Base-by-base conservation (phyloP, 345 rosid species). In the Cardamine occulta region DNA sequence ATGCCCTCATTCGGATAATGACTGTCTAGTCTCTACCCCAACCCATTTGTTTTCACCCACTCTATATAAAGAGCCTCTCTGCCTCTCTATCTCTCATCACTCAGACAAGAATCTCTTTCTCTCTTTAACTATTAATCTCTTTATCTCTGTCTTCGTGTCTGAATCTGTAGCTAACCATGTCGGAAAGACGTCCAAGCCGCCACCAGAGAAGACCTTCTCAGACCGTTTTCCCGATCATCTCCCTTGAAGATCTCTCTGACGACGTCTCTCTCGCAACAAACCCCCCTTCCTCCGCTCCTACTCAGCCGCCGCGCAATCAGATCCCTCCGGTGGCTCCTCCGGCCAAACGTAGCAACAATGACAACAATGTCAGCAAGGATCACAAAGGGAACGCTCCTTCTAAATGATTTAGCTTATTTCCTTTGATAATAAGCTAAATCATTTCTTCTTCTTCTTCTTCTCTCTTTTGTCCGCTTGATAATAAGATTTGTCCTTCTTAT, bases 191-290 rank as follows among this genome's bases (percentile, higher is more conserved):
- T 67, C 81, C 81, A 73, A 73, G 34, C 32, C 74, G 81, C 53
- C 81, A 79, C 59, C 70, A 79, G 53, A 67, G 81, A 60, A 79
- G 78, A 68, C 81, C 74, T 60, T 79, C 81, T 61, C 81, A 79
- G 37, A 79, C 60, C 26, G 60, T 76, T 40, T 71, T 65, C 0
- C 60, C 74, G 39, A 66, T 79, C 70, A 66, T 79, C 70, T 59
- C 74, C 9, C 58, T 72, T 10, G 81, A 78, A 13, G 78, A 79
- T 67, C 70, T 79, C 4, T 52, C 81, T 4, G 74, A 73, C 14
- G 78, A 79, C 24, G 44, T 79, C 61, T 67, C 78, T 44, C 48
- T 66, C 52, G 7, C 52, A 7, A 21, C 56, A 12, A 58, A 39
- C 18, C 70, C 69, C 45, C 74, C 81, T 0, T 52, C 78, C 15